A percentile compares a stretch with the other conserved stretches of the same genome.
Conservation (phyloP, 2,329 filamentous ascomycete genomes). For the Tolypocladium album region DNA sequence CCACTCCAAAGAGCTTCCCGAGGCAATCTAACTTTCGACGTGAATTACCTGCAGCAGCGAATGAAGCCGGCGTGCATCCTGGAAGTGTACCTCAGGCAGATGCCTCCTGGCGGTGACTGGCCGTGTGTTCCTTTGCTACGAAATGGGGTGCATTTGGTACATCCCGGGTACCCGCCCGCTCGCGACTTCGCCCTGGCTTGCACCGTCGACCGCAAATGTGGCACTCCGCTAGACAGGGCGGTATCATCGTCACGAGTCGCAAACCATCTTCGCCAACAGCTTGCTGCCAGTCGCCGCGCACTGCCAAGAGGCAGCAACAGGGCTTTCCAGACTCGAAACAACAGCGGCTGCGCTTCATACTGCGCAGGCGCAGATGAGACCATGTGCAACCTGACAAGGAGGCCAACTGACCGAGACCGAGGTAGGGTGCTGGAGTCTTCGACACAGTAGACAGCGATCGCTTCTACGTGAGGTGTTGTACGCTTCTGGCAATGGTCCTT, state of each 20-base stretch:
- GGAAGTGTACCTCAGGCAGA: not conserved
- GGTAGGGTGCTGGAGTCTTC: not conserved
- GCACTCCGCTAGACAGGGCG: not conserved
- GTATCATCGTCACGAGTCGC: not conserved
- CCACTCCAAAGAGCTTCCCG: too few species aligned
- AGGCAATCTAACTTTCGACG: not conserved
- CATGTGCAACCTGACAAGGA: not conserved
- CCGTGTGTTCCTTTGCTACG: not conserved
- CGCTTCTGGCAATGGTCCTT: not conserved
- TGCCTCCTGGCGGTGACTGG: not conserved
- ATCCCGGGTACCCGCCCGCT: not conserved
- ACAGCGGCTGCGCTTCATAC: not conserved
- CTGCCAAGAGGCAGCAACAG: not conserved
- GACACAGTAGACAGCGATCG: not conserved
- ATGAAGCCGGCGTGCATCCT: not conserved
- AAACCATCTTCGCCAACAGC: not conserved
- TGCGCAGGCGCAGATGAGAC: not conserved
- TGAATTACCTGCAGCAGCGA: not conserved
- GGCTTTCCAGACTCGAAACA: not conserved
- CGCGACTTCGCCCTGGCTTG: not conserved
- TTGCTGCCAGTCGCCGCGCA: not conserved
- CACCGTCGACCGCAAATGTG: not conserved
- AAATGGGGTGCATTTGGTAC: not conserved
- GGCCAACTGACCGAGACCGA: not conserved
- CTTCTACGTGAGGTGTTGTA: not conserved